Percentiles rank a stretch among this genome's conserved stretches.
phyloP scores from a whole-genome alignment of 169 alveolate species.

The Cystoisospora suis region DNA sequence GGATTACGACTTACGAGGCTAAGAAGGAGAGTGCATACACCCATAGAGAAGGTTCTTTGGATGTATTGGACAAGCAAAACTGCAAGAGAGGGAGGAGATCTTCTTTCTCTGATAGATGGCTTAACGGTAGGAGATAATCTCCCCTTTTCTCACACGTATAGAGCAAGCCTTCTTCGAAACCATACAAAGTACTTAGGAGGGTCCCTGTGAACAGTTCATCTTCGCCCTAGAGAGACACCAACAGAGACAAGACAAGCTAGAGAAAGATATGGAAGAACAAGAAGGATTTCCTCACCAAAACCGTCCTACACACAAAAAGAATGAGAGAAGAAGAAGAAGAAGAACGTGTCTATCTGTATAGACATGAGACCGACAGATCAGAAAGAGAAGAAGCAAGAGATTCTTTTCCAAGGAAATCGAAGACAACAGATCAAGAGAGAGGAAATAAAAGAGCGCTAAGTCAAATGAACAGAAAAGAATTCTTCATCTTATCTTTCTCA shows the following conservation, averaged over 20 bases:
- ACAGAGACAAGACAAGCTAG: not conserved
- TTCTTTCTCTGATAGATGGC: slow-evolving; percentile 31
- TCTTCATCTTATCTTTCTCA: no score
- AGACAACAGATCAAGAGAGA: no score
- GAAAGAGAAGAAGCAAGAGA: not conserved
- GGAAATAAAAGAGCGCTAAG: no score
- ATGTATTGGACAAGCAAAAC: slow-evolving; percentile 50
- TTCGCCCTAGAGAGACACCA: slow-evolving; percentile 28
- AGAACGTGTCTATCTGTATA: no score
- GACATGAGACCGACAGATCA: no score
- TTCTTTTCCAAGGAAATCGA: no score
- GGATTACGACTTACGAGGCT: slow-evolving; percentile 43
- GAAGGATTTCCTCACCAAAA: not conserved
- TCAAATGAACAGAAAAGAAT: no score
- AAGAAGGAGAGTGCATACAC: slow-evolving; percentile 52
- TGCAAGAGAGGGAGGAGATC: slow-evolving; percentile 40
- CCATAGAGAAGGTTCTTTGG: slow-evolving; percentile 58
- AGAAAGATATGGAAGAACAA: not conserved
- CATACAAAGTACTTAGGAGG: slow-evolving; percentile 47
- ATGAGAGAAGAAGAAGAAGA: not conserved
- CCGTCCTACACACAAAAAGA: not conserved
- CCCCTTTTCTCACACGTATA: slow-evolving; percentile 50
- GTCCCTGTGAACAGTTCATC: slow-evolving; percentile 58
- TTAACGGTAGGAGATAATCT: slow-evolving; percentile 54
- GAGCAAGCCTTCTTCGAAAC: slow-evolving; percentile 55